These are phyloP conservation scores for Dalbergia oliveri DNA, from an alignment of 306 rosid species.

Conservation along the genomic window DNA sequence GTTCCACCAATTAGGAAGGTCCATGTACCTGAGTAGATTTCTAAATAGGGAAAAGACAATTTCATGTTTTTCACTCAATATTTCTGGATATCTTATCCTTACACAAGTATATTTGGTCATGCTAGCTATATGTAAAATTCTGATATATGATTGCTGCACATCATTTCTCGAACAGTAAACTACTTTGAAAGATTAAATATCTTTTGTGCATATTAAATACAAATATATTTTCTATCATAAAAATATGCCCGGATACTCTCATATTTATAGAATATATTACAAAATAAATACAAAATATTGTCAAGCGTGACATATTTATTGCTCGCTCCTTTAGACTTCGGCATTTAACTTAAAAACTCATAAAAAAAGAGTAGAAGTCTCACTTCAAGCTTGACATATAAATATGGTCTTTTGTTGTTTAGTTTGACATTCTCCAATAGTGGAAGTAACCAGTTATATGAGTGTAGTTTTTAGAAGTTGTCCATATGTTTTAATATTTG, in stretches of 20 bases:
- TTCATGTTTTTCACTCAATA: neutral
- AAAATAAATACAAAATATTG: neutral
- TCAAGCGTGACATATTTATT: neutral
- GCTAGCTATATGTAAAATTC: neutral
- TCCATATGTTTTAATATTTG: no score
- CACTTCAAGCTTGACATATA: no score
- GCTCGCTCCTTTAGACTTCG: no score
- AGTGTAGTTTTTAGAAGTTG: no score
- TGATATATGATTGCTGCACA: no score
- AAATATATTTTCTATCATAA: no score
- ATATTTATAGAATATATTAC: conserved; percentile 3
- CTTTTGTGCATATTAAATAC: neutral
- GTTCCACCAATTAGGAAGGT: neutral
- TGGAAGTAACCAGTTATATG: no score
- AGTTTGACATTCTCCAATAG: no score
- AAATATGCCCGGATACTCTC: no score
- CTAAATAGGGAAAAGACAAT: neutral
- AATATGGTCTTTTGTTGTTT: no score
- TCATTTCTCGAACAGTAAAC: neutral
- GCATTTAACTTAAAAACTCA: no score
- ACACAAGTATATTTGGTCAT: neutral
- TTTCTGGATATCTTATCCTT: neutral
- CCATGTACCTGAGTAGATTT: neutral
- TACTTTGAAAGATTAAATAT: neutral
- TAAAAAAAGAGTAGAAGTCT: no score